phyloP scores from a whole-genome alignment of 352 stramenopile species.

The Pythium sp. region DNA sequence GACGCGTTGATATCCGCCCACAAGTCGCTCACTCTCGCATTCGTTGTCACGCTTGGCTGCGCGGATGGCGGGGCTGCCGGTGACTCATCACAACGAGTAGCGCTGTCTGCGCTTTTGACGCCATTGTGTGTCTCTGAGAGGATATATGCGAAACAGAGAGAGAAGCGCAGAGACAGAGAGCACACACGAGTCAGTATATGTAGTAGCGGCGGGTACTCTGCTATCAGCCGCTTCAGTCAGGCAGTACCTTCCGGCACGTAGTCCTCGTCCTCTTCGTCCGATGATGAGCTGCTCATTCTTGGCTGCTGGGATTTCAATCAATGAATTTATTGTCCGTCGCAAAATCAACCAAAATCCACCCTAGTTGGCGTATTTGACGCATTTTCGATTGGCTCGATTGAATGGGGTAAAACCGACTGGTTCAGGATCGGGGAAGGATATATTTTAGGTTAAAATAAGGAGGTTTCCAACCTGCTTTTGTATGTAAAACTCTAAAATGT shows the following conservation, averaged over 20 bases:
- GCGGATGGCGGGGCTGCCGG: background rate
- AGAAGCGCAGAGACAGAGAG: background rate
- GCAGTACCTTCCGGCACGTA: constrained; percentile 59
- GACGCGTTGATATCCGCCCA: constrained; percentile 69
- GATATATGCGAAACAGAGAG: too few relatives aligned
- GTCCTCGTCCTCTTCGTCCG: constrained; percentile 65
- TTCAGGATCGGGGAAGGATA: too few relatives aligned
- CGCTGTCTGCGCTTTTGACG: constrained; percentile 12
- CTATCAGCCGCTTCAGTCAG: background rate
- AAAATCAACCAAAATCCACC: background rate
- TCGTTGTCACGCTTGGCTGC: constrained; percentile 24
- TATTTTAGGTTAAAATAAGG: too few relatives aligned
- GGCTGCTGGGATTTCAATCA: background rate
- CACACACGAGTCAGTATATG: background rate
- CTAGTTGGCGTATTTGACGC: too few relatives aligned
- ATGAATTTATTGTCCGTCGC: background rate
- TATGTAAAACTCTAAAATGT: too few relatives aligned
- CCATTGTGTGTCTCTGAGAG: background rate
- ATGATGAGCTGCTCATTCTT: constrained; percentile 60
- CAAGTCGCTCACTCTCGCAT: constrained; percentile 40
- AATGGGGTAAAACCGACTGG: too few relatives aligned
- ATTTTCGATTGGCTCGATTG: too few relatives aligned
- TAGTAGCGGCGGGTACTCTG: background rate
- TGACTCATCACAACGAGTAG: constrained; percentile 1
- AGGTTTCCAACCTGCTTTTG: too few relatives aligned